Evolutionary conservation across 2,329 filamentous ascomycete species (phyloP), one percentile per base, ranked within the genome.

Genomic region (Zymoseptoria crescenta): DNA sequence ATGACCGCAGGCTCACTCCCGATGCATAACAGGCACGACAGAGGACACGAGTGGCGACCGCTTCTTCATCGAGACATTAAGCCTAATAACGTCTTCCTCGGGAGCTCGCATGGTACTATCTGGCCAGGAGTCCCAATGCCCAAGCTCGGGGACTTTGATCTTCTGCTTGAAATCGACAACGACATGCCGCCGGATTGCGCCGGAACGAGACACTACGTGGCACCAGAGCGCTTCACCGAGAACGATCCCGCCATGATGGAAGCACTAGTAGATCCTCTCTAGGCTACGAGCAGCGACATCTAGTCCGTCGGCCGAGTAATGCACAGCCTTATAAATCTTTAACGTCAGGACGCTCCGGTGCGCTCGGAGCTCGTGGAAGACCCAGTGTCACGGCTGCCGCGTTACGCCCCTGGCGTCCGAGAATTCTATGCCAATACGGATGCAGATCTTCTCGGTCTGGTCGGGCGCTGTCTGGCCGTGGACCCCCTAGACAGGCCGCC

Each of bases 11-110:
- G 35, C 16, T 45, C 7, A 4, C 13, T n/a, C n/a, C n/a, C n/a
- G n/a, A n/a, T n/a, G n/a, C n/a, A n/a, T n/a, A n/a, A n/a, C n/a
- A n/a, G n/a, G n/a, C n/a, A n/a, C n/a, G n/a, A n/a, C n/a, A n/a
- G n/a, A n/a, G n/a, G n/a, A n/a, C n/a, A n/a, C n/a, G n/a, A n/a
- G n/a, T n/a, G 35, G 5, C 27, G 41, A 10, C 45, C 55, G 5
- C 54, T 67, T 20, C 35, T 70, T 9, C 65, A 70, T 49, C 52
- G 61, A 13, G 69, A 70, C 56, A 58, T 70, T 41, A 69, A 70
- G 49, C 57, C 58, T 0, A 55, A 55, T 0, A 69, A 70, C 55
- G 52, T 66, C 56, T 68, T 68, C 57, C 52, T 69, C 7, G 55
- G 57, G n/a, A 64, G 64, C 62, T 10, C 21, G 7, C 49, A 48